phyloP scores from a whole-genome alignment of 345 rosid species.

The Eucalyptus curtisii region DNA sequence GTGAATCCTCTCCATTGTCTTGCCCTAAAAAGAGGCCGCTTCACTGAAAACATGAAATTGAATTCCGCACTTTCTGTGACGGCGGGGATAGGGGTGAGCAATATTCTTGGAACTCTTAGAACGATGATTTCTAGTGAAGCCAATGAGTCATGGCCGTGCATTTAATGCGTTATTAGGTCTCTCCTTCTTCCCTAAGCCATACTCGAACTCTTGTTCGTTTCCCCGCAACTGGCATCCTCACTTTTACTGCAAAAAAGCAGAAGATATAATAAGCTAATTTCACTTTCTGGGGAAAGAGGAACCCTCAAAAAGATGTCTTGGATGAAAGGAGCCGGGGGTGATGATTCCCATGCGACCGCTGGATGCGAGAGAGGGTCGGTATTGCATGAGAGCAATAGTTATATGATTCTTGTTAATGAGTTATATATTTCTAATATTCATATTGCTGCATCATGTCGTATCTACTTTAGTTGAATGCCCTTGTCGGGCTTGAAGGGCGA shows the following conservation, averaged over 20 bases:
- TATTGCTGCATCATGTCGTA: background rate
- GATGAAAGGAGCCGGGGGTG: background rate
- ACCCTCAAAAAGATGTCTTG: background rate
- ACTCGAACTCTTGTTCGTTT: background rate
- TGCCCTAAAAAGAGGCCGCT: background rate
- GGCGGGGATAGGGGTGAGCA: background rate
- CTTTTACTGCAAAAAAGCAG: accelerated
- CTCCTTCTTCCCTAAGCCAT: background rate
- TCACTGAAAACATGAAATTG: background rate
- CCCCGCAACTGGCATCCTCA: background rate
- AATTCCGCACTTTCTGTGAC: background rate
- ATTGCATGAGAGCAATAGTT: background rate
- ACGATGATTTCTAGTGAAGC: background rate
- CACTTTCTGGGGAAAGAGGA: background rate
- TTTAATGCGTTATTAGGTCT: background rate
- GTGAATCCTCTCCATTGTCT: background rate
- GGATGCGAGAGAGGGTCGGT: background rate
- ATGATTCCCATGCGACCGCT: background rate
- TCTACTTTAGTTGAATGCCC: background rate
- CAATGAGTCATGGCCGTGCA: background rate
- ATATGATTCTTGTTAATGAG: background rate
- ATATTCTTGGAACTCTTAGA: background rate
- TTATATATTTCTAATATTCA: background rate
- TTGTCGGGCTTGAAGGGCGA: background rate
- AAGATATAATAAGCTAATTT: background rate